Conservation (phyloP, 768 basidiomycete genomes). For the Myochromella boudieri region DNA sequence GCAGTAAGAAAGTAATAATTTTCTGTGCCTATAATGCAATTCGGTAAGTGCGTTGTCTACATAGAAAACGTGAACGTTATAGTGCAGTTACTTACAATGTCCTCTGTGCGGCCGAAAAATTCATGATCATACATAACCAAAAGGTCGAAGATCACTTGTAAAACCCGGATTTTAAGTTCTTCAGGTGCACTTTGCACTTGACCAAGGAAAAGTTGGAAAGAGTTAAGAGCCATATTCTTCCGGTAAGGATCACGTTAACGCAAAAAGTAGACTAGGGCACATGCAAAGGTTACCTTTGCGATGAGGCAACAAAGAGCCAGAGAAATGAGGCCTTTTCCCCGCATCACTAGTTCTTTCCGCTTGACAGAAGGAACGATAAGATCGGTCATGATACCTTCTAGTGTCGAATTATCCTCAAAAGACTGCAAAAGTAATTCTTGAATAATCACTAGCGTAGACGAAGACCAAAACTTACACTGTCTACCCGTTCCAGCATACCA, state of each 20-base stretch:
- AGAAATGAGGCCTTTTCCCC: slow-evolving; percentile 78
- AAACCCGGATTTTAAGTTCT: slow-evolving; percentile 71
- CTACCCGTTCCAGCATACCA: slow-evolving; percentile 87
- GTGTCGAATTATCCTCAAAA: slow-evolving; percentile 75
- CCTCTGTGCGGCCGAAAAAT: slow-evolving; percentile 56
- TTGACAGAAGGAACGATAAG: slow-evolving; percentile 90
- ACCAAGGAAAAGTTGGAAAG: slow-evolving; percentile 83
- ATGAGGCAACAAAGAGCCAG: slow-evolving; percentile 87
- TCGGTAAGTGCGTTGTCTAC: background rate
- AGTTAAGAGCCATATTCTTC: slow-evolving; percentile 60
- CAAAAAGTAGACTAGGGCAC: background rate
- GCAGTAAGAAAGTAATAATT: slow-evolving; percentile 47
- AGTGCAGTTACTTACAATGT: slow-evolving; percentile 33
- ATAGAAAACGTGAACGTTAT: background rate
- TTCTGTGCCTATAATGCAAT: slow-evolving; percentile 30
- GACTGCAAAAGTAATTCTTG: slow-evolving; percentile 48
- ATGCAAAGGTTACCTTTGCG: slow-evolving; percentile 49
- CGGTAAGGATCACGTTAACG: background rate
- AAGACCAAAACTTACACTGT: slow-evolving; percentile 62
- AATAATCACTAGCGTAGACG: background rate
- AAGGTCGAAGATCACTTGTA: slow-evolving; percentile 88
- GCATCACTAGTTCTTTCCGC: slow-evolving; percentile 78
- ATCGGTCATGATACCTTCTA: slow-evolving; percentile 80
- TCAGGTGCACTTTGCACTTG: slow-evolving; percentile 79
- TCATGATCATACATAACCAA: slow-evolving; percentile 87